Base-by-base conservation (phyloP, 805 yeast genomes). In the Kazachstania viticola region DNA sequence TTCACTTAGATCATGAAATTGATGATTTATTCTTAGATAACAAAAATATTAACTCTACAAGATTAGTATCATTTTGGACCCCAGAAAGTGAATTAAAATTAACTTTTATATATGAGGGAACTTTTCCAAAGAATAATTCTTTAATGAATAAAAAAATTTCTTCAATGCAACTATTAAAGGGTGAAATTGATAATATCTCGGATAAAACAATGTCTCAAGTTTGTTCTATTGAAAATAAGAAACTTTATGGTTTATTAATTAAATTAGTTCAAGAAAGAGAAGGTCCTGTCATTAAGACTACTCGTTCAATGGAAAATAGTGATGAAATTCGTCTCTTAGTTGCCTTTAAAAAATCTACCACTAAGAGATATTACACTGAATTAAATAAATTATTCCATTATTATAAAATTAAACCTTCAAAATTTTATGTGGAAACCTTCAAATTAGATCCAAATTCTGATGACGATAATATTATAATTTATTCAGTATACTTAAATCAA, bases 341-440 rank as follows among this genome's bases (percentile, higher is more conserved):
- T 48, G 97, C 94, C 28, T 88, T 71, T 63, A 79, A 77, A 46
- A 85, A 80, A 54, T 75, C 76, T 40, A 67, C 94, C 17, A 78
- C 96, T 9, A 79, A 91, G 29, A 78, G 84, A 44, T 88, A 79
- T 64, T 83, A 78, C 58, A 75, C 93, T 22, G 94, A 96, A 14
- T 67, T 88, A 39, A 71, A 83, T 31, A 80, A 87, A 41, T 68
- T 88, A 55, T 87, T 87, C 48, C 79, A 79, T 54, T 91, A 84
- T 65, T 88, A 88, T 61, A 80, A 84, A 40, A 69, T 91, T 45
- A 71, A 73, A 28, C 75, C 87, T 37, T 75, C 91, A 31, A 74
- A 95, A 57, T 85, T 85, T 61, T 91, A 87, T 54, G 85, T 91
- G 36, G 98, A 88, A 58, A 91, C 87, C 55, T 91, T 88, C 55